Percentiles rank a stretch among this genome's conserved stretches.
Evolutionary conservation across 768 basidiomycete species (phyloP).

Genomic region (Harrya chromipes): DNA sequence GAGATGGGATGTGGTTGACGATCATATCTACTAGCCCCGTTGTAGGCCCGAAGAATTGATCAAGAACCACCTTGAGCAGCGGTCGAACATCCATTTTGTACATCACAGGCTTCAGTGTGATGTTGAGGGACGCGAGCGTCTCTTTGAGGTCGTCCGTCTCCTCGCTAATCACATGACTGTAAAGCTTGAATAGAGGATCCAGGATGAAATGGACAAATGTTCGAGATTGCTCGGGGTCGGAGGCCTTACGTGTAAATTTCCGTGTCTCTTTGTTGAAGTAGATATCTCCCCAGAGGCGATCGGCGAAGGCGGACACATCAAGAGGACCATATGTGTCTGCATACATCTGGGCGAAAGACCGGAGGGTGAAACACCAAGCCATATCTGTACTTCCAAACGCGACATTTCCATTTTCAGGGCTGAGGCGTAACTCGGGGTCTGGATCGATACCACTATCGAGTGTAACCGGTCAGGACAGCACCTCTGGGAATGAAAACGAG

Average conservation of each 20-base stretch:
- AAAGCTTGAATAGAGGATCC: slow-evolving; percentile 95
- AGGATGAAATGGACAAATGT: slow-evolving; percentile 96
- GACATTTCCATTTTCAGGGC: slow-evolving; percentile 94
- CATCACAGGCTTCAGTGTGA: slow-evolving; percentile 86
- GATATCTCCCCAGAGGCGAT: slow-evolving; percentile 96
- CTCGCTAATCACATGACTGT: slow-evolving; percentile 91
- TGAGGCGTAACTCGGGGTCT: slow-evolving; percentile 81
- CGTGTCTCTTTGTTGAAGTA: slow-evolving; percentile 84
- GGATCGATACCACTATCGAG: slow-evolving; percentile 71
- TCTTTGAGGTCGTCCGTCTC: slow-evolving; percentile 84
- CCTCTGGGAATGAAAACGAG: not conserved
- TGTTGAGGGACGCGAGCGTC: slow-evolving; percentile 75
- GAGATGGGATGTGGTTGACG: slow-evolving; percentile 86
- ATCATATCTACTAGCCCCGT: slow-evolving; percentile 93
- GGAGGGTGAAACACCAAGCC: slow-evolving; percentile 96
- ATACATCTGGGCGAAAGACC: slow-evolving; percentile 95
- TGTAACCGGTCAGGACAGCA: not conserved
- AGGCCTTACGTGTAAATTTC: slow-evolving; percentile 85
- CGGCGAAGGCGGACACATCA: slow-evolving; percentile 83
- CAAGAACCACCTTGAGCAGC: slow-evolving; percentile 86
- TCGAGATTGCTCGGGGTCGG: slow-evolving; percentile 69
- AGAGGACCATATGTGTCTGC: slow-evolving; percentile 86
- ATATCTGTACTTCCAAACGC: slow-evolving; percentile 97
- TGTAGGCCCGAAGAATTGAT: slow-evolving; percentile 93
- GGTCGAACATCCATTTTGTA: slow-evolving; percentile 99